Conservation (phyloP, 2,329 filamentous ascomycete genomes). For the Aspergillus ustus region DNA sequence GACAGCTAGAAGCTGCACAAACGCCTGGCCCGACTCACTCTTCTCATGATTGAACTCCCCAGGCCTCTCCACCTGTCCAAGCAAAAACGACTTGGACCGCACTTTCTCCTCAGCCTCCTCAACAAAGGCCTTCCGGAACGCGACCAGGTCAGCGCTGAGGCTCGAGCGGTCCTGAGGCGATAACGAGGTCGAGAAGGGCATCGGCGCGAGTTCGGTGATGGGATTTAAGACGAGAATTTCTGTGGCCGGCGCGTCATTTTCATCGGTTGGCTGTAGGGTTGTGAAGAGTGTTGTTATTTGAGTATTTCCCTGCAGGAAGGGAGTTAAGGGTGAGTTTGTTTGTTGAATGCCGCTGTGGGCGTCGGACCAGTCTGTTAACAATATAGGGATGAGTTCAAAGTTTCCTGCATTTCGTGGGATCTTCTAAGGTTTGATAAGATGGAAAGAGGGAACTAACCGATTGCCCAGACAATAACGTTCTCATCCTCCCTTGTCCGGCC, state of each 20-base stretch:
- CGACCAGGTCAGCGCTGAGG: slow-evolving; percentile 38
- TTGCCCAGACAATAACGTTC: slow-evolving; percentile 41
- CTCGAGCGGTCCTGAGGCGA: slow-evolving; percentile 32
- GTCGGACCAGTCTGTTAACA: slow-evolving; percentile 38
- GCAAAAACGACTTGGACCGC: slow-evolving; percentile 36
- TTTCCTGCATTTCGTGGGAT: no score
- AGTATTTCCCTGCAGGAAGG: slow-evolving; percentile 31
- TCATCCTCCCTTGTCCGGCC: slow-evolving; percentile 43
- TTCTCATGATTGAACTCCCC: slow-evolving; percentile 35
- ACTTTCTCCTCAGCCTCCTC: slow-evolving; percentile 36
- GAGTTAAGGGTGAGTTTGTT: slow-evolving; percentile 21
- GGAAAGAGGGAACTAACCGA: slow-evolving; percentile 31
- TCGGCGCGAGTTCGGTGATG: slow-evolving; percentile 54
- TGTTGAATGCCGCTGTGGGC: slow-evolving; percentile 30
- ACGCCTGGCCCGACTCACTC: slow-evolving; percentile 48
- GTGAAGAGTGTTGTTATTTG: slow-evolving; percentile 34
- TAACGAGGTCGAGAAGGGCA: slow-evolving; percentile 48
- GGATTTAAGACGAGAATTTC: slow-evolving; percentile 44
- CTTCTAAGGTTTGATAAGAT: no score
- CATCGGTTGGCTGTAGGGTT: slow-evolving; percentile 33
- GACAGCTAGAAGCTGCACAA: slow-evolving; percentile 49
- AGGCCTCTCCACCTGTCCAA: slow-evolving; percentile 45
- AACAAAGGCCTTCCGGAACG: slow-evolving; percentile 43
- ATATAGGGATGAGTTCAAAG: no score
- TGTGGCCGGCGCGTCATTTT: slow-evolving; percentile 24